phyloP scores from a whole-genome alignment of 169 alveolate genomes.

The Plasmodium sp. region DNA sequence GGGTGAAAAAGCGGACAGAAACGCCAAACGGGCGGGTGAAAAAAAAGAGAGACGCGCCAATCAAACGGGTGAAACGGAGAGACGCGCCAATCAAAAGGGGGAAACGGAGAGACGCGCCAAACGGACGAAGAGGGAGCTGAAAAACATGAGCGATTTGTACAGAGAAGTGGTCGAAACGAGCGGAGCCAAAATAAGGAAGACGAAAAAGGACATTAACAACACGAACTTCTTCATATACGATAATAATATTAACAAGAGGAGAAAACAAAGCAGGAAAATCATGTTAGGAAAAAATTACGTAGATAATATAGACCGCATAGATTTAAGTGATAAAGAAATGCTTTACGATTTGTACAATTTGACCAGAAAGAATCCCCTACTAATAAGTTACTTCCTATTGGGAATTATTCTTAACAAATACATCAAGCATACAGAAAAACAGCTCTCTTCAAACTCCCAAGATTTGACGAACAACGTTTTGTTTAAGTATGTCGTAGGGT shows the following conservation, averaged over 20 bases:
- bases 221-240: conserved; percentile 50
- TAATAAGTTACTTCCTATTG: conserved; percentile 86
- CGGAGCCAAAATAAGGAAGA: conserved; percentile 73
- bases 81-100: neutral
- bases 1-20: neutral
- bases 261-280: conserved; percentile 1
- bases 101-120: neutral
- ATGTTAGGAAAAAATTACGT: conserved; percentile 30
- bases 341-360: conserved; percentile 77
- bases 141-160: conserved; percentile 51
- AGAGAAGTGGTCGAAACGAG: conserved; percentile 70
- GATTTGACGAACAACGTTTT: conserved; percentile 91
- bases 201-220: conserved; percentile 76
- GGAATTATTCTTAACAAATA: conserved; percentile 86
- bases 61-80: neutral
- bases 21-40: neutral
- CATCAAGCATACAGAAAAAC: conserved; percentile 88
- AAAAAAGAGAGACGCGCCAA: neutral
- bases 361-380: conserved; percentile 83
- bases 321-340: conserved; percentile 87
- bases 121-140: conserved; percentile 12
- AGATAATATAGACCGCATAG: conserved; percentile 83
- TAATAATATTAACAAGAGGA: conserved; percentile 27
- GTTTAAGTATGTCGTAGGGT: conserved; percentile 91
- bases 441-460: conserved; percentile 91